phyloP scores from a whole-genome alignment of 768 basidiomycete genomes.

The Boletellus ananas region DNA sequence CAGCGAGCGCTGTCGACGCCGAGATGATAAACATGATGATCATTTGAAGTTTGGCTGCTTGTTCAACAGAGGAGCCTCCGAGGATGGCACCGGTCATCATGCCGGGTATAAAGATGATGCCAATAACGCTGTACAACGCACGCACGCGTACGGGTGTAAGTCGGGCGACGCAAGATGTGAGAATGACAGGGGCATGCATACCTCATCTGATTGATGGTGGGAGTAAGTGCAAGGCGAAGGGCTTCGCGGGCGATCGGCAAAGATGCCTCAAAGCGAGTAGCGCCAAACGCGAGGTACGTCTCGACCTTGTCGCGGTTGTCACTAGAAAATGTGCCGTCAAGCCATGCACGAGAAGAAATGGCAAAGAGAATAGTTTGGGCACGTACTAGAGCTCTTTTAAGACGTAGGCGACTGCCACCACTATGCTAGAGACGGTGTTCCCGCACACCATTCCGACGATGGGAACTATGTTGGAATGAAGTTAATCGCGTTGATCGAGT shows the following conservation, averaged over 20 bases:
- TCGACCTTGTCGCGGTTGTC: constrained; percentile 86
- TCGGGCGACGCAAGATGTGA: neutral
- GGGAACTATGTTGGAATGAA: constrained; percentile 48
- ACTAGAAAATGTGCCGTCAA: constrained; percentile 33
- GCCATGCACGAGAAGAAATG: neutral
- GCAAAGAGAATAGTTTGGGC: neutral
- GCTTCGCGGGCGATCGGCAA: constrained; percentile 75
- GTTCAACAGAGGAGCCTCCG: constrained; percentile 78
- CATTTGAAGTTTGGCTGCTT: constrained; percentile 86
- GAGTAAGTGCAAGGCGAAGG: constrained; percentile 74
- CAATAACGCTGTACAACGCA: constrained; percentile 50
- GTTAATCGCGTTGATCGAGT: neutral
- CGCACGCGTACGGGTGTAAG: no score
- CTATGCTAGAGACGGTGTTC: constrained; percentile 70
- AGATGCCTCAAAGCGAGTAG: constrained; percentile 79
- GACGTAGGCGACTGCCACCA: constrained; percentile 66
- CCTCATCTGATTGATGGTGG: constrained; percentile 87
- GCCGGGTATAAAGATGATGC: constrained; percentile 75
- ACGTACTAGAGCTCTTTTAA: constrained; percentile 72
- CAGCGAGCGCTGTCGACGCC: constrained; percentile 67
- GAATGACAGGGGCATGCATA: constrained; percentile 17
- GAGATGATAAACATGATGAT: constrained; percentile 94
- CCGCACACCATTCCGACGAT: constrained; percentile 87
- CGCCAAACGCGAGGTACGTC: constrained; percentile 82
- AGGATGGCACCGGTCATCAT: constrained; percentile 94